These are phyloP conservation scores for Neofusicoccum laricinum DNA, from an alignment of 2,329 filamentous ascomycete genomes.

Conservation along the genomic window DNA sequence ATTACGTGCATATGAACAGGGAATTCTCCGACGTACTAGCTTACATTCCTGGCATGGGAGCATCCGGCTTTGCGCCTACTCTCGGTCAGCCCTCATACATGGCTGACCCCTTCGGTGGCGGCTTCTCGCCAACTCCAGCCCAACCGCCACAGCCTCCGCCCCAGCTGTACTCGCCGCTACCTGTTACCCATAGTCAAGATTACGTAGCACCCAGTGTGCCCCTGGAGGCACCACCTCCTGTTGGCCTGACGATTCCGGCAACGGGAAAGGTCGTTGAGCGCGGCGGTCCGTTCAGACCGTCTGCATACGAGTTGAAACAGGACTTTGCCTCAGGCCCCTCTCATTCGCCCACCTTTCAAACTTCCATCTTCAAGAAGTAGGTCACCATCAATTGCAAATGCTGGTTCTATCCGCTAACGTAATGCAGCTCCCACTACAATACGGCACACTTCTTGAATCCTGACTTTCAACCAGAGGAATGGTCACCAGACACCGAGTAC, in stretches of 20 bases:
- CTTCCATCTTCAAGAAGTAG: constrained; percentile 50
- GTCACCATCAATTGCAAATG: constrained; percentile 18
- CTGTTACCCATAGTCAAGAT: constrained; percentile 30
- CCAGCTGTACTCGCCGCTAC: constrained; percentile 29
- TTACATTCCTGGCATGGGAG: constrained; percentile 47
- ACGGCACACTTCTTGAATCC: constrained; percentile 52
- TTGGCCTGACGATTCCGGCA: constrained; percentile 11
- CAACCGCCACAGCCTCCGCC: constrained; percentile 29
- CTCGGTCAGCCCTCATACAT: constrained; percentile 24
- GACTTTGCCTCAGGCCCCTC: constrained; percentile 39
- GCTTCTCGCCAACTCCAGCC: constrained; percentile 32
- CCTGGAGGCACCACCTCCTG: not conserved
- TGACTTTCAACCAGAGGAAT: constrained; percentile 53
- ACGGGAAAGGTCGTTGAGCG: constrained; percentile 27
- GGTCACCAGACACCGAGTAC: constrained; percentile 49
- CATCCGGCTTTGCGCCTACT: constrained; percentile 35
- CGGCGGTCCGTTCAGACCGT: constrained; percentile 45
- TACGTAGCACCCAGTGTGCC: constrained; percentile 26
- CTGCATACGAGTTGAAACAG: constrained; percentile 44
- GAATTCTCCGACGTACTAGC: constrained; percentile 35
- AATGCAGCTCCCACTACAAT: constrained; percentile 48
- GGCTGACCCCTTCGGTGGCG: constrained; percentile 22
- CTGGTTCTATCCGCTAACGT: constrained; percentile 20
- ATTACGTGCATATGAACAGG: constrained; percentile 39
- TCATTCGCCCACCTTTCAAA: constrained; percentile 43